phyloP scores from a whole-genome alignment of 106 monocot genomes.

The Dioscorea alata region DNA sequence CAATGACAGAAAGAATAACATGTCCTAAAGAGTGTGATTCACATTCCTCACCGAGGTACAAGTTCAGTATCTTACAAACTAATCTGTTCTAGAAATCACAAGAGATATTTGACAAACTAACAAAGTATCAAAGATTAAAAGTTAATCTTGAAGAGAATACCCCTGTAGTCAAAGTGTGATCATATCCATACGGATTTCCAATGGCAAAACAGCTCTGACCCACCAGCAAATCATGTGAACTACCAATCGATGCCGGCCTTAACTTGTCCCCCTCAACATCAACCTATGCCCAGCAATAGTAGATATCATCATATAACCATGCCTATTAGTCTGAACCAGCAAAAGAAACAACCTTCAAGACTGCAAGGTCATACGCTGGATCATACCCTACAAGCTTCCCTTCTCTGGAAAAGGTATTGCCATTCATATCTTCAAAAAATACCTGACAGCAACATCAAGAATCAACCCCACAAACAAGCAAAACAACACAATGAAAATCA shows the following conservation, averaged over 20 bases:
- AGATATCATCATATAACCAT: not conserved
- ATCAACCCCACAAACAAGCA: not conserved
- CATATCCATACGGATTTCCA: constrained; percentile 91
- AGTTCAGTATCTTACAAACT: no score
- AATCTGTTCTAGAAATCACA: no score
- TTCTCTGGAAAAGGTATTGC: constrained; percentile 47
- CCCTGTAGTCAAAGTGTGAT: constrained; percentile 85
- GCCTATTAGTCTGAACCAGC: not conserved
- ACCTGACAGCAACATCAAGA: constrained; percentile 29
- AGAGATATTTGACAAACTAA: no score
- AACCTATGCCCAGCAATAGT: constrained; percentile 30
- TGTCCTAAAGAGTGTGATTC: no score
- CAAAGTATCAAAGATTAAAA: no score
- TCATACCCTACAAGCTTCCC: constrained; percentile 81
- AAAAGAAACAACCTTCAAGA: constrained; percentile 60
- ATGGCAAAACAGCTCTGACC: constrained; percentile 95
- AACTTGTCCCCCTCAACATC: constrained; percentile 56
- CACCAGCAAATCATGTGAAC: constrained; percentile 56
- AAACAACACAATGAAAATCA: not conserved
- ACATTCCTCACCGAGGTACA: no score
- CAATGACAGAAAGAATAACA: no score
- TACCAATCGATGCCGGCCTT: constrained; percentile 67
- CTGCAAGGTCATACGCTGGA: constrained; percentile 82
- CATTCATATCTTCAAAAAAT: constrained; percentile 52
- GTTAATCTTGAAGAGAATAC: constrained; percentile 23